These are phyloP conservation scores for Cicer yamashitae DNA, from an alignment of 306 rosid genomes.

Conservation along the genomic window DNA sequence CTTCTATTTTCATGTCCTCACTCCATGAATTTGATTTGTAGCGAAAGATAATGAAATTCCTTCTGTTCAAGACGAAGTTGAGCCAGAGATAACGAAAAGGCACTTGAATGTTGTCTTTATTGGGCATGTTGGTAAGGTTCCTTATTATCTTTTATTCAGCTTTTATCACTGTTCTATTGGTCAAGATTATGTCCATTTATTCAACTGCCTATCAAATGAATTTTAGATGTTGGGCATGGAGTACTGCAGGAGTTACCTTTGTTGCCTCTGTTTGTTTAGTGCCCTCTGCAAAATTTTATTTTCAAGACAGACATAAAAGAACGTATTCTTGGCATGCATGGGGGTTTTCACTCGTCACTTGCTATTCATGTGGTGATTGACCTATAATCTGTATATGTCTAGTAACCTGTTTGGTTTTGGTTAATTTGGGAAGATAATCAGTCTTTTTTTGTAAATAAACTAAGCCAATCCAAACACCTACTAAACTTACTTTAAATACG, in stretches of 20 bases:
- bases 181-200: constrained; percentile 12
- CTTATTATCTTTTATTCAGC: constrained; percentile 11
- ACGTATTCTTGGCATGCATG: neutral
- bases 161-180: neutral
- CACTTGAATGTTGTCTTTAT: constrained; percentile 94
- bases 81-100: constrained; percentile 58
- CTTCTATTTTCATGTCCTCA: constrained; percentile 38
- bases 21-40: constrained; percentile 49
- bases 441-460: neutral
- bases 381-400: constrained; percentile 14
- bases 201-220: constrained; percentile 5
- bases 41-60: constrained; percentile 61
- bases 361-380: constrained; percentile 28
- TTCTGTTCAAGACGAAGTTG: constrained; percentile 48
- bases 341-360: constrained; percentile 14
- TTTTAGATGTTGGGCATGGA: constrained; percentile 34
- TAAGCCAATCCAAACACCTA: constrained; percentile 13
- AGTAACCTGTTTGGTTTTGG: neutral
- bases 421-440: constrained; percentile 18
- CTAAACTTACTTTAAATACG: neutral
- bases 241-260: constrained; percentile 11
- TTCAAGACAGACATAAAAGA: neutral
- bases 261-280: constrained; percentile 36
- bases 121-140: constrained; percentile 85
- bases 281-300: neutral